phyloP scores from a whole-genome alignment of 306 rosid genomes.

The Citrullus mucosospermus region DNA sequence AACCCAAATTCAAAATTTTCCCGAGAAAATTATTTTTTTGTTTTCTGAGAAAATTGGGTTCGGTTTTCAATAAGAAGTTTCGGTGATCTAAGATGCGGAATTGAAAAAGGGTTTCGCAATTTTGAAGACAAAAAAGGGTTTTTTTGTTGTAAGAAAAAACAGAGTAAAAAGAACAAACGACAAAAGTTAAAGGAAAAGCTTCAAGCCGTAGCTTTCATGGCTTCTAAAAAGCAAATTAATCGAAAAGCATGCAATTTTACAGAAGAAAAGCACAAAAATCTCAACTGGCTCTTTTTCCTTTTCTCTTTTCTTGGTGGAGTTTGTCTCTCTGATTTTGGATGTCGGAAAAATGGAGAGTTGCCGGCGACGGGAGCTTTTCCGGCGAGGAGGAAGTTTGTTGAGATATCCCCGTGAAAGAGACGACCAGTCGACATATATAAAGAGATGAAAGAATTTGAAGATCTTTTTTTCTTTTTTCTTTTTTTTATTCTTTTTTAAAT shows the following conservation, averaged over 20 bases:
- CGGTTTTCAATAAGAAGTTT: not conserved
- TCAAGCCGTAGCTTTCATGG: slow-evolving; percentile 6
- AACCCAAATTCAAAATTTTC: not conserved
- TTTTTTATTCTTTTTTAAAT: not conserved
- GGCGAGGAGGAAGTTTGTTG: slow-evolving; percentile 18
- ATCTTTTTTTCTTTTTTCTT: not conserved
- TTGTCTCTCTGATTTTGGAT: not conserved
- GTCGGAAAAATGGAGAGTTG: not conserved
- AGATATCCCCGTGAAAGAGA: slow-evolving; percentile 32
- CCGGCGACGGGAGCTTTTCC: not conserved
- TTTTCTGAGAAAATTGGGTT: not conserved
- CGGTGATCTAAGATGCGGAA: not conserved
- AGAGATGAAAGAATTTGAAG: not conserved
- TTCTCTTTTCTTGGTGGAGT: not conserved
- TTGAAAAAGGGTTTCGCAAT: not conserved
- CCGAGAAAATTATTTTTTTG: not conserved
- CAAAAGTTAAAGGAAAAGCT: not conserved
- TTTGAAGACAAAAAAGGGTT: not conserved
- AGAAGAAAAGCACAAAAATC: not conserved
- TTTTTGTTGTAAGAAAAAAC: not conserved
- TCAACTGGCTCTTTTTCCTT: not conserved
- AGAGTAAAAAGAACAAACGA: not conserved
- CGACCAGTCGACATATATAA: slow-evolving; percentile 41
- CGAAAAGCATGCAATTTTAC: not conserved
- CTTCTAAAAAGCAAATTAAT: not conserved